phyloP scores from a whole-genome alignment of 768 basidiomycete species.

The Agrocybe chaxingu region DNA sequence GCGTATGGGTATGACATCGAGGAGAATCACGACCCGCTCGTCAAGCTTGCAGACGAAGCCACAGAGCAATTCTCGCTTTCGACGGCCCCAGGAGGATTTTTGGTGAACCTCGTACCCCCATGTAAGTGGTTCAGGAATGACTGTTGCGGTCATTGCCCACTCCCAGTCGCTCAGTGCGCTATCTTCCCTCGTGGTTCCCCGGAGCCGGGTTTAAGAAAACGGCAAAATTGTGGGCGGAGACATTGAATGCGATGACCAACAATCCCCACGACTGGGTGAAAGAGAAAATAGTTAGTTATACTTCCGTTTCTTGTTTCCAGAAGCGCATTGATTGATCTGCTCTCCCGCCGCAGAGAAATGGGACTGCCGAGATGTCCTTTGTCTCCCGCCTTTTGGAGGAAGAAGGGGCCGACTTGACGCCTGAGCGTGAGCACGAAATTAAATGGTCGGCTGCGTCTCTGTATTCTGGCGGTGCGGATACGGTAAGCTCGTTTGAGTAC shows the following conservation, averaged over 20 bases:
- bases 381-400: slow-evolving; percentile 25
- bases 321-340: not conserved
- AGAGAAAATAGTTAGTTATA: slow-evolving; percentile 36
- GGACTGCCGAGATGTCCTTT: slow-evolving; percentile 32
- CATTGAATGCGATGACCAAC: slow-evolving; percentile 43
- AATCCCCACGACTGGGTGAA: slow-evolving; percentile 43
- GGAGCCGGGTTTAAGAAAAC: slow-evolving; percentile 50
- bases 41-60: slow-evolving; percentile 34
- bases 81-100: slow-evolving; percentile 39
- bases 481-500: slow-evolving; percentile 18
- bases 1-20: slow-evolving; percentile 41
- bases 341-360: slow-evolving; percentile 17
- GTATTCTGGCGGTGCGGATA: slow-evolving; percentile 46
- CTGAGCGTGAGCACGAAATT: slow-evolving; percentile 32
- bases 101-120: slow-evolving; percentile 50
- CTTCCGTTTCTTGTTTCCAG: not conserved
- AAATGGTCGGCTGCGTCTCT: slow-evolving; percentile 46
- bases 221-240: slow-evolving; percentile 42
- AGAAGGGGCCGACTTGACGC: slow-evolving; percentile 22
- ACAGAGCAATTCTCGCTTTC: slow-evolving; percentile 35
- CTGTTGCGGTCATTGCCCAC: not conserved
- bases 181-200: slow-evolving; percentile 58
- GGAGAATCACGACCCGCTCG: slow-evolving; percentile 36
- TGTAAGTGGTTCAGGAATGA: slow-evolving; percentile 21
- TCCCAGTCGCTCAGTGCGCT: slow-evolving; percentile 30